A percentile compares a stretch with the other conserved stretches of the same genome.
Evolutionary conservation across 2,329 filamentous ascomycete species (phyloP).

Genomic region (Ceratocystis ficicola): DNA sequence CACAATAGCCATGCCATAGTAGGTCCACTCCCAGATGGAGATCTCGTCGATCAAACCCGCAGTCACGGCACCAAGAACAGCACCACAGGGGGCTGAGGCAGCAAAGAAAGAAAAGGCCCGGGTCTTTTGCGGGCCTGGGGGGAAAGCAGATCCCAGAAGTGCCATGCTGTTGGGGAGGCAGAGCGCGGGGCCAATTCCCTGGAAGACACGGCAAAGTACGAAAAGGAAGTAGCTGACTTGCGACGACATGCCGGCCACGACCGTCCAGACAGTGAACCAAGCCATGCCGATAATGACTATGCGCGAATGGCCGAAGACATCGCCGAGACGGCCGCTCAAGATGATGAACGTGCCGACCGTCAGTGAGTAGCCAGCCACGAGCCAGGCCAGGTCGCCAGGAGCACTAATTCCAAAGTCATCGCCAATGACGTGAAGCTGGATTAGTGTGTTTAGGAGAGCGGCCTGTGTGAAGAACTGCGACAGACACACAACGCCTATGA

Average conservation of each 20-base stretch:
- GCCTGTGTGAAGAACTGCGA: conserved; percentile 35
- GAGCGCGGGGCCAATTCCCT: conserved; percentile 51
- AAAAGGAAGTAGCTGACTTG: conserved; percentile 36
- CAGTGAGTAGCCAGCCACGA: conserved; percentile 45
- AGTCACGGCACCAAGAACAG: conserved; percentile 33
- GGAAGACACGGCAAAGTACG: conserved; percentile 37
- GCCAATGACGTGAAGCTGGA: conserved; percentile 33
- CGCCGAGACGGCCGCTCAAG: conserved; percentile 44
- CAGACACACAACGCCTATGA: conserved; percentile 36
- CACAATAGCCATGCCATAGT: conserved; percentile 32
- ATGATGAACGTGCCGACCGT: conserved; percentile 47
- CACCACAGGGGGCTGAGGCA: conserved; percentile 37
- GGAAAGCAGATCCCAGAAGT: conserved; percentile 46
- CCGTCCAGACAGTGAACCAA: conserved; percentile 44
- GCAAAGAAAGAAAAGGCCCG: conserved; percentile 46
- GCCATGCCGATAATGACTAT: conserved; percentile 42
- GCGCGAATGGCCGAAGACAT: conserved; percentile 45
- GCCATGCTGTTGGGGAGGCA: conserved; percentile 52
- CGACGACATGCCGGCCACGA: conserved; percentile 35
- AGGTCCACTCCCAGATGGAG: conserved; percentile 39
- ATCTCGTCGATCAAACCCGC: conserved; percentile 32
- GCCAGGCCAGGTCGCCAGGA: conserved; percentile 41
- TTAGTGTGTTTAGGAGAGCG: conserved; percentile 30
- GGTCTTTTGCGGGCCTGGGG: conserved; percentile 44
- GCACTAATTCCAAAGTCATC: conserved; percentile 34